Percentiles rank a stretch among this genome's conserved stretches.
phyloP scores from a whole-genome alignment of 345 rosid species.

The Kandelia obovata region DNA sequence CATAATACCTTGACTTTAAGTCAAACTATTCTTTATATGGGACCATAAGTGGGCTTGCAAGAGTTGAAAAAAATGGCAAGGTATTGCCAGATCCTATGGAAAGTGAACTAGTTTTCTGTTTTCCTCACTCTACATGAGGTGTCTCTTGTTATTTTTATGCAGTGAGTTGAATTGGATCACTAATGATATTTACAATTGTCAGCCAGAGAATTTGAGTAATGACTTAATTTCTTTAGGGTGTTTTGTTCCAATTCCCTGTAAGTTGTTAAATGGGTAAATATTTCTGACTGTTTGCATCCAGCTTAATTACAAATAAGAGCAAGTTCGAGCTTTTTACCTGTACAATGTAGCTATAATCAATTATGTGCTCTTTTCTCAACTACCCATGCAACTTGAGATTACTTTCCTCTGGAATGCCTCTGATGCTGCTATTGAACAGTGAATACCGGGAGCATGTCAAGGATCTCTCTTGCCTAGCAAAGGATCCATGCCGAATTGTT shows the following conservation, averaged over 20 bases:
- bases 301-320: no score
- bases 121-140: no score
- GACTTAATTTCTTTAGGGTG: no score
- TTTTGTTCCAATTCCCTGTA: no score
- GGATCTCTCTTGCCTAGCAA: slow-evolving; percentile 72
- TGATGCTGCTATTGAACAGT: slow-evolving; percentile 34
- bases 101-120: background rate
- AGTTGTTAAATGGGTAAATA: no score
- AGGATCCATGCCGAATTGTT: slow-evolving; percentile 65
- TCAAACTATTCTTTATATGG: background rate
- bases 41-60: background rate
- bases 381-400: background rate
- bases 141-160: no score
- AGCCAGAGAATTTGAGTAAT: no score
- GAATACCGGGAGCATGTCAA: slow-evolving; percentile 83
- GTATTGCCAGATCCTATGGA: background rate
- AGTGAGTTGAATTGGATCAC: no score
- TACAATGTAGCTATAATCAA: no score
- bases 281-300: no score
- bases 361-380: background rate
- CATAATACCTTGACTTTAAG: background rate
- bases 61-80: background rate
- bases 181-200: no score
- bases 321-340: no score
- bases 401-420: background rate